Percentiles rank a stretch among this genome's conserved stretches.
These are phyloP conservation scores for Didymella glomerata DNA, from an alignment of 2,329 filamentous ascomycete species.

Conservation along the genomic window DNA sequence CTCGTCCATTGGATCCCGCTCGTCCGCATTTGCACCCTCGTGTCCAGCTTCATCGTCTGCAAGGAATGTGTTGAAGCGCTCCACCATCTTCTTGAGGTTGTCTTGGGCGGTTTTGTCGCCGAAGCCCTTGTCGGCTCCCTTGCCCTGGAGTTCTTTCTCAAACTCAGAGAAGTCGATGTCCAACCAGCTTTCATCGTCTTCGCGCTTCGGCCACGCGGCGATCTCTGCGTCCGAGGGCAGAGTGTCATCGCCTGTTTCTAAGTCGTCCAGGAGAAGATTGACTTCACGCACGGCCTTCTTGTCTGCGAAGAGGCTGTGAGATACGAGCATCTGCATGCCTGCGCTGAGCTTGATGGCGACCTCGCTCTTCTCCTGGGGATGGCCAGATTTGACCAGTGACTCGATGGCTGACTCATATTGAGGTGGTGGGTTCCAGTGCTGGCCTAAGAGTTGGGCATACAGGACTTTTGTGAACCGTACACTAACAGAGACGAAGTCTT, in stretches of 20 bases:
- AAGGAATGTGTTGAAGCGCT: conserved; percentile 90
- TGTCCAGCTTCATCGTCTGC: conserved; percentile 83
- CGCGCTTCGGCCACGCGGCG: conserved; percentile 69
- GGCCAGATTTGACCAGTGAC: conserved; percentile 39
- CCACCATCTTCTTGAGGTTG: conserved; percentile 88
- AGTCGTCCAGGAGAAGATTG: conserved; percentile 76
- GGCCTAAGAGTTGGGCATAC: conserved; percentile 88
- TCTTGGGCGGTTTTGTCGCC: conserved; percentile 74
- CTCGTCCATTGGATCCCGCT: conserved; percentile 71
- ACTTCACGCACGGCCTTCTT: conserved; percentile 77
- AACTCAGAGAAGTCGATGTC: conserved; percentile 92
- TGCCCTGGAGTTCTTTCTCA: conserved; percentile 75
- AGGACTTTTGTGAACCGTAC: conserved; percentile 86
- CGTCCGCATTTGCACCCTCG: conserved; percentile 74
- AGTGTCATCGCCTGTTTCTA: conserved; percentile 73
- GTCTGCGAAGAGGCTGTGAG: conserved; percentile 72
- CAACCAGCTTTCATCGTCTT: conserved; percentile 90
- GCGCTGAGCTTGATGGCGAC: conserved; percentile 89
- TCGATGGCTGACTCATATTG: conserved; percentile 59
- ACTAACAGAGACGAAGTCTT: conserved; percentile 81
- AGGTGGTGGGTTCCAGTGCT: conserved; percentile 75
- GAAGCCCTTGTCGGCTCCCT: conserved; percentile 54
- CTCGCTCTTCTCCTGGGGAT: conserved; percentile 60
- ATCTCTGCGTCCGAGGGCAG: conserved; percentile 82
- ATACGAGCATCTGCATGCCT: conserved; percentile 87